phyloP scores from a whole-genome alignment of 1,284 basidiomycete species.

The Cystobasidium slooffiae region DNA sequence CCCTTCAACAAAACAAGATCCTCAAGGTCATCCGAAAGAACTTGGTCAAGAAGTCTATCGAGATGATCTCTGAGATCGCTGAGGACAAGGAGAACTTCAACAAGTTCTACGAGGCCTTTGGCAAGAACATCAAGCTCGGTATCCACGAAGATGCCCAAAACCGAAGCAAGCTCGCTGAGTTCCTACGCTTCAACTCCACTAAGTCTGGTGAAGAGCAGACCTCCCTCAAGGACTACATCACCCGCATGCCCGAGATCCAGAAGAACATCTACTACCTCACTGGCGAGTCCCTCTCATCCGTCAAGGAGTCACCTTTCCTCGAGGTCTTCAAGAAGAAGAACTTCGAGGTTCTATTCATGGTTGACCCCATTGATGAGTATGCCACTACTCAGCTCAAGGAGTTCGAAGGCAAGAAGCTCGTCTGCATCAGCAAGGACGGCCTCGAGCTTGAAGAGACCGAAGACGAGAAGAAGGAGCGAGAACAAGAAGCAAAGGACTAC shows the following conservation, averaged over 20 bases:
- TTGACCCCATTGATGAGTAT: constrained; percentile 98
- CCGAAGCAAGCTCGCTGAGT: constrained; percentile 98
- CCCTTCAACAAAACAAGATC: constrained; percentile 99
- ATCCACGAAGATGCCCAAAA: constrained; percentile 99
- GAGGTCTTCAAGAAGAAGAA: constrained; percentile 99
- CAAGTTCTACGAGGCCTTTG: constrained; percentile 62
- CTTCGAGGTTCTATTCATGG: constrained; percentile 96
- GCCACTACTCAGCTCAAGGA: constrained; percentile 98
- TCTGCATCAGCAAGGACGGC: constrained; percentile 98
- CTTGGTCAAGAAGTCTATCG: constrained; percentile 96
- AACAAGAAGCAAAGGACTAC: constrained; percentile 83
- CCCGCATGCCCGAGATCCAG: constrained; percentile 98
- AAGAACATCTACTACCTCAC: constrained; percentile 98
- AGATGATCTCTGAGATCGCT: constrained; percentile 92
- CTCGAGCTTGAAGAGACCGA: constrained; percentile 99
- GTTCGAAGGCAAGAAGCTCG: constrained; percentile 97
- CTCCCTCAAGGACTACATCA: constrained; percentile 98
- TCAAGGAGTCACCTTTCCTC: constrained; percentile 96
- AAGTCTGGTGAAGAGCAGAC: constrained; percentile 90
- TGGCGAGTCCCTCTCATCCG: constrained; percentile 90
- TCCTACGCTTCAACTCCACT: constrained; percentile 98
- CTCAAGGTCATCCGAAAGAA: constrained; percentile 91
- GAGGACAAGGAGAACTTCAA: constrained; percentile 98
- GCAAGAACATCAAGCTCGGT: constrained; percentile 92
- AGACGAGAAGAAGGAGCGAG: constrained; percentile 91